Evolutionary conservation across 805 yeast species (phyloP), one percentile per base, ranked within the genome.

Genomic region (Candida insectorum): DNA sequence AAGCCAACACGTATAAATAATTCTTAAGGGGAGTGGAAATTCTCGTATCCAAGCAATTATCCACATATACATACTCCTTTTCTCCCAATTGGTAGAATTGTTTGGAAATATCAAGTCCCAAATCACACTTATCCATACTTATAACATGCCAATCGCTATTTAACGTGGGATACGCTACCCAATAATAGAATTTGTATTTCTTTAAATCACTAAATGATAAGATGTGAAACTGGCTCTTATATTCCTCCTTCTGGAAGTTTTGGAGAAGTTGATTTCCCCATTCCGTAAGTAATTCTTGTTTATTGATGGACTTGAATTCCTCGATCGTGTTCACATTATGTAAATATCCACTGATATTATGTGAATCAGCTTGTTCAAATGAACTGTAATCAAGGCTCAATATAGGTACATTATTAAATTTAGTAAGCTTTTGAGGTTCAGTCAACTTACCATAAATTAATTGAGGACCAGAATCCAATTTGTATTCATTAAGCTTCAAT

Each of bases 151-250:
- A 34, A 14, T 30, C 15, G 18, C 40, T 37, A 13, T 39, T 23
- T 21, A 86, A 54, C 1, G 75, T 60, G 0, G 98, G 97, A 42
- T 77, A 78, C 11, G 86, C 82, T 43, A 85, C 73, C 98, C 99
- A 94, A 58, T 93, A 89, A 50, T 75, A 83, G 52, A 83, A 91
- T 49, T 74, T 79, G 63, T 84, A 89, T 59, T 84, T 86, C 56
- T 93, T 93, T 52, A 93, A 70, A 56, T 93, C 98, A 1, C 95
- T 83, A 60, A 80, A 93, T 26, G 88, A 70, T 18, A 89, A 61
- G 9, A 65, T 37, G 28, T 48, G 49, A 36, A 66, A 59, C 20
- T 41, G 47, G 30, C 47, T 44, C 1, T 85, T 45, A 36, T 31
- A 6, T 44, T 40, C 36, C 1, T 70, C 78, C 16, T 66, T 55